phyloP scores from a whole-genome alignment of 257 asterid genomes.

The Lantana camara region DNA sequence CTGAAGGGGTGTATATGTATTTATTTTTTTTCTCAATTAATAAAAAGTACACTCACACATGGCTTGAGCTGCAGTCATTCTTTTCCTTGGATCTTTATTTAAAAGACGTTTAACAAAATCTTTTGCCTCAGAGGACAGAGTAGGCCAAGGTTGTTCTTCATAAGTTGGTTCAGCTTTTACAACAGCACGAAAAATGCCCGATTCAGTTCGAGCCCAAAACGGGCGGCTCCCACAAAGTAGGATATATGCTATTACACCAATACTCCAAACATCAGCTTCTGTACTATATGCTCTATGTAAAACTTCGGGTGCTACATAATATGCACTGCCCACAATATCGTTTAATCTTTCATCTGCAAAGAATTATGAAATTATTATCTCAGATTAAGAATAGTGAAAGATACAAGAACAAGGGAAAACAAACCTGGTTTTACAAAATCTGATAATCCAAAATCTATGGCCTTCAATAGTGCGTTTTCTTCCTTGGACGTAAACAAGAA shows the following conservation, averaged over 20 bases:
- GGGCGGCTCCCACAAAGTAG: conserved; percentile 87
- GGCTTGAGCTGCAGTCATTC: conserved; percentile 95
- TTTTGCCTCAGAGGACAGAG: conserved; percentile 70
- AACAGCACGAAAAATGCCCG: conserved; percentile 83
- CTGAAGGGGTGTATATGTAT: no score
- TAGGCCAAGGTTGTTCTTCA: conserved; percentile 87
- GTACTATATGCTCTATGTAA: conserved; percentile 78
- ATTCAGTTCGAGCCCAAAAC: conserved; percentile 92
- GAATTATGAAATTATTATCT: not conserved
- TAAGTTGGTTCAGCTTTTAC: conserved; percentile 81
- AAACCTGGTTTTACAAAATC: conserved; percentile 87
- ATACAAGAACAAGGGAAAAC: conserved; percentile 9
- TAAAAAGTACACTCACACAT: conserved; percentile 49
- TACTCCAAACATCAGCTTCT: conserved; percentile 92
- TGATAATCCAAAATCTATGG: conserved; percentile 88
- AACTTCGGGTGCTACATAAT: conserved; percentile 92
- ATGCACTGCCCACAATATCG: conserved; percentile 91
- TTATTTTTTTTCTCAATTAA: not conserved
- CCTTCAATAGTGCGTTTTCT: conserved; percentile 72
- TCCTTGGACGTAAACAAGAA: conserved; percentile 79
- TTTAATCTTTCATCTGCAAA: conserved; percentile 80
- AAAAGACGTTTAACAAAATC: conserved; percentile 75
- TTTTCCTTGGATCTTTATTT: conserved; percentile 80
- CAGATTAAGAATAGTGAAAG: conserved; percentile 2
- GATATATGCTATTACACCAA: conserved; percentile 84